phyloP scores from a whole-genome alignment of 108 stramenopile genomes.

The Conticribra weissflogii region DNA sequence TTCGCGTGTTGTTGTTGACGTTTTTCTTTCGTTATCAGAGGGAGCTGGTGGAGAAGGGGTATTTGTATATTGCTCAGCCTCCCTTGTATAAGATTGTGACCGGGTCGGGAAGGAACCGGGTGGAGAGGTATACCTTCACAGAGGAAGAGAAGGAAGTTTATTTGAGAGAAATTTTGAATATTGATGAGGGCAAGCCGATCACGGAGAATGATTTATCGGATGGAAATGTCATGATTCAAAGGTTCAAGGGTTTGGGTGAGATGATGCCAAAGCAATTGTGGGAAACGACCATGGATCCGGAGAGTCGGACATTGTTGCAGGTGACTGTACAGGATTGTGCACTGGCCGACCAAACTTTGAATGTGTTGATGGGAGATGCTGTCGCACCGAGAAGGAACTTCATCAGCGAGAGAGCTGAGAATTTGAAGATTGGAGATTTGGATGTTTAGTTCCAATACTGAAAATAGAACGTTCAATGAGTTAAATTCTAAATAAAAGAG shows the following conservation, averaged over 20 bases:
- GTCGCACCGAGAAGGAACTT: slow-evolving; percentile 87
- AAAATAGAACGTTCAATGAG: no score
- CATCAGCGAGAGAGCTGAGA: slow-evolving; percentile 80
- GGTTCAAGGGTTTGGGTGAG: slow-evolving; percentile 93
- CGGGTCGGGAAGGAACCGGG: slow-evolving; percentile 62
- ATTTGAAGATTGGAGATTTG: slow-evolving; percentile 76
- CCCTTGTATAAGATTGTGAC: slow-evolving; percentile 91
- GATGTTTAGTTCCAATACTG: slow-evolving; percentile 69
- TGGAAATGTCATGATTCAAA: slow-evolving; percentile 72
- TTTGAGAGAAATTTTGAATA: slow-evolving; percentile 50
- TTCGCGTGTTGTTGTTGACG: slow-evolving; percentile 92
- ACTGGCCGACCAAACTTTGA: slow-evolving; percentile 83
- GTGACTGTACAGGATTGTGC: slow-evolving; percentile 90
- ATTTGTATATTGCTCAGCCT: slow-evolving; percentile 94
- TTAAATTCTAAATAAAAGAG: no score
- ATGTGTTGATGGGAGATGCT: slow-evolving; percentile 91
- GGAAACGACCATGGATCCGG: slow-evolving; percentile 96
- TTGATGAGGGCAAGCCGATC: slow-evolving; percentile 36
- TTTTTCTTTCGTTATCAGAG: slow-evolving; percentile 95
- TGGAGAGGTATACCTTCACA: slow-evolving; percentile 68
- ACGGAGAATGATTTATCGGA: slow-evolving; percentile 45
- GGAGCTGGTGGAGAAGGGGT: slow-evolving; percentile 87
- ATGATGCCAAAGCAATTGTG: slow-evolving; percentile 97
- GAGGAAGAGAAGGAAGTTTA: slow-evolving; percentile 64
- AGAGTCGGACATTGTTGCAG: slow-evolving; percentile 73